These are phyloP conservation scores for Penicillium sp. DNA, from an alignment of 2,329 filamentous ascomycete genomes.

Conservation along the genomic window DNA sequence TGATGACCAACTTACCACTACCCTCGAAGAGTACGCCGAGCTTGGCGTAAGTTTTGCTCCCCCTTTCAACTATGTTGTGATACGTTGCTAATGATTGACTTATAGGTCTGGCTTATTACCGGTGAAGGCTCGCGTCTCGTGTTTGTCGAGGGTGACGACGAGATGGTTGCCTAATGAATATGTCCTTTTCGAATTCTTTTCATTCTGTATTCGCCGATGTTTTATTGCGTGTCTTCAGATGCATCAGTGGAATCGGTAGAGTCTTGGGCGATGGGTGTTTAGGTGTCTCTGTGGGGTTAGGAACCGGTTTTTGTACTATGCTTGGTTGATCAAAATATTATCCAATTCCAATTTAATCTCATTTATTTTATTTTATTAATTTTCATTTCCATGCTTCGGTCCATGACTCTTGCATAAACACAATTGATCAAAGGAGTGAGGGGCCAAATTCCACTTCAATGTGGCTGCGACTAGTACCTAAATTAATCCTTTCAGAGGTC, in stretches of 20 bases:
- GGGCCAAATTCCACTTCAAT: not conserved
- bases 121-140: slow-evolving; percentile 71
- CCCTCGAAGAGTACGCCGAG: slow-evolving; percentile 85
- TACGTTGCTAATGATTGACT: slow-evolving; percentile 42
- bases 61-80: not conserved
- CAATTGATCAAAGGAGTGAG: slow-evolving; percentile 2
- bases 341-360: slow-evolving; percentile 9
- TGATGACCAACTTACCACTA: slow-evolving; percentile 83
- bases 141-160: slow-evolving; percentile 67
- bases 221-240: slow-evolving; percentile 22
- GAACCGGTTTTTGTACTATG: slow-evolving; percentile 18
- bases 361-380: slow-evolving; percentile 1
- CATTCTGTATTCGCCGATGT: slow-evolving; percentile 7
- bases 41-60: slow-evolving; percentile 76
- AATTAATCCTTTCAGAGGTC: not conserved
- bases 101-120: slow-evolving; percentile 77
- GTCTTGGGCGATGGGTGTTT: slow-evolving; percentile 27
- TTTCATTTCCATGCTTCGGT: too few relatives aligned
- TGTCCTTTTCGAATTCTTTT: slow-evolving; percentile 7
- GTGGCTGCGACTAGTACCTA: not conserved
- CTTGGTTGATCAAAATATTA: slow-evolving; percentile 23
- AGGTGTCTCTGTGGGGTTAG: slow-evolving; percentile 23
- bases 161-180: slow-evolving; percentile 51
- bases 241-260: slow-evolving; percentile 27
- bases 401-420: not conserved